These are phyloP conservation scores for Casuarina glauca DNA, from an alignment of 306 rosid species.

Conservation along the genomic window DNA sequence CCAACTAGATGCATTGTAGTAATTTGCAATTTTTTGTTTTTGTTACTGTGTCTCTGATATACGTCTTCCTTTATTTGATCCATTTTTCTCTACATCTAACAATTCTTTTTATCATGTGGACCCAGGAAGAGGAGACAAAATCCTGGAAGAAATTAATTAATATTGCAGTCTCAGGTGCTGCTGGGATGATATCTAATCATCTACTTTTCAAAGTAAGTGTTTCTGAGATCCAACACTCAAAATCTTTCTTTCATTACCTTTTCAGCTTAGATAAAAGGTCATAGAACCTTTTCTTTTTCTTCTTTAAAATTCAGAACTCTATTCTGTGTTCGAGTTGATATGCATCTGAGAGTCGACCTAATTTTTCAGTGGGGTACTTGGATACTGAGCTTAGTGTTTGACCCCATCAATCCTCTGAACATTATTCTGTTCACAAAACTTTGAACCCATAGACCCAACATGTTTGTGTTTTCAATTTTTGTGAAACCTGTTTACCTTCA, in stretches of 20 bases:
- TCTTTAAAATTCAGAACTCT: not conserved
- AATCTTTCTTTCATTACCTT: not conserved
- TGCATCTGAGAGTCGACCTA: not conserved
- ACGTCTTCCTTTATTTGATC: not conserved
- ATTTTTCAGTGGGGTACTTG: not conserved
- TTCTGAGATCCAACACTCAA: slow-evolving; percentile 15
- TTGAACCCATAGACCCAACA: not conserved
- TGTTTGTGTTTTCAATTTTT: not conserved
- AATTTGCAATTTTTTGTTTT: not conserved
- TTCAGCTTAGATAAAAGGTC: not conserved
- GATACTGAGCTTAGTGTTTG: not conserved
- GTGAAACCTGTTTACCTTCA: not conserved
- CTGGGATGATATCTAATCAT: slow-evolving; percentile 97
- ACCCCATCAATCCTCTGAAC: not conserved
- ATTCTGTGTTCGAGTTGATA: not conserved
- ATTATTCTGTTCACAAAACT: not conserved
- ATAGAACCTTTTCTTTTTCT: not conserved
- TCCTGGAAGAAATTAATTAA: slow-evolving; percentile 89
- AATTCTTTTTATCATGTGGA: slow-evolving; percentile 22
- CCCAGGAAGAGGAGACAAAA: slow-evolving; percentile 93
- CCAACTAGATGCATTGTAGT: not conserved
- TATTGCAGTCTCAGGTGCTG: slow-evolving; percentile 95
- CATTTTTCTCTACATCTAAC: not conserved
- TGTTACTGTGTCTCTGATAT: not conserved
- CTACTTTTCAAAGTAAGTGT: slow-evolving; percentile 83